These are phyloP conservation scores for Trypanosoma platydactyli DNA, from an alignment of 208 protist species.

Conservation along the genomic window DNA sequence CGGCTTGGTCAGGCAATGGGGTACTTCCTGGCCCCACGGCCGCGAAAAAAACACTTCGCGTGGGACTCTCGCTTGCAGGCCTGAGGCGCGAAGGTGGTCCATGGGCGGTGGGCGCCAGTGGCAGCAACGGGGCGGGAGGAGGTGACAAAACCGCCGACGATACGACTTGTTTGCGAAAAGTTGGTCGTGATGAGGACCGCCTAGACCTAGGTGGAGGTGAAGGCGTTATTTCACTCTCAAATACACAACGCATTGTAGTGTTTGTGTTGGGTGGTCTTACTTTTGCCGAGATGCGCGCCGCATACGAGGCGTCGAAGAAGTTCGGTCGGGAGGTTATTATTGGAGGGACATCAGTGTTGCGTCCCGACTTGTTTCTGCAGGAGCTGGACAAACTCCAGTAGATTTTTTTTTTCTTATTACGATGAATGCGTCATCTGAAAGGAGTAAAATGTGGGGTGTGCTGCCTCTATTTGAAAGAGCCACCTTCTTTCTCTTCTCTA, in stretches of 20 bases:
- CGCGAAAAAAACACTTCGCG: slow-evolving; percentile 18
- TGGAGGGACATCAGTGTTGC: slow-evolving; percentile 66
- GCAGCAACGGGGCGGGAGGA: too few relatives aligned
- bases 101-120: neutral
- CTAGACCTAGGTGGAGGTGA: slow-evolving; percentile 7
- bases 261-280: slow-evolving; percentile 81
- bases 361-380: slow-evolving; percentile 44
- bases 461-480: too few relatives aligned
- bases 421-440: too few relatives aligned
- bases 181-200: too few relatives aligned
- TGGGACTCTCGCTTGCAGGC: slow-evolving; percentile 8
- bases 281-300: slow-evolving; percentile 58
- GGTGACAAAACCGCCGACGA: too few relatives aligned
- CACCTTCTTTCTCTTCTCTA: too few relatives aligned
- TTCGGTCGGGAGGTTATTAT: slow-evolving; percentile 60
- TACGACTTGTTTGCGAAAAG: too few relatives aligned
- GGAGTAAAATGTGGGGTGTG: too few relatives aligned
- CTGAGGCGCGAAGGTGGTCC: neutral
- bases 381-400: slow-evolving; percentile 39
- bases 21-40: neutral
- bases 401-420: neutral
- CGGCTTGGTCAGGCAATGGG: slow-evolving; percentile 6
- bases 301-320: slow-evolving; percentile 62
- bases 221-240: slow-evolving; percentile 42
- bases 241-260: slow-evolving; percentile 55